Percentiles rank a stretch among this genome's conserved stretches.
Conservation (phyloP, 768 basidiomycete species). For the Podaxis sp. region DNA sequence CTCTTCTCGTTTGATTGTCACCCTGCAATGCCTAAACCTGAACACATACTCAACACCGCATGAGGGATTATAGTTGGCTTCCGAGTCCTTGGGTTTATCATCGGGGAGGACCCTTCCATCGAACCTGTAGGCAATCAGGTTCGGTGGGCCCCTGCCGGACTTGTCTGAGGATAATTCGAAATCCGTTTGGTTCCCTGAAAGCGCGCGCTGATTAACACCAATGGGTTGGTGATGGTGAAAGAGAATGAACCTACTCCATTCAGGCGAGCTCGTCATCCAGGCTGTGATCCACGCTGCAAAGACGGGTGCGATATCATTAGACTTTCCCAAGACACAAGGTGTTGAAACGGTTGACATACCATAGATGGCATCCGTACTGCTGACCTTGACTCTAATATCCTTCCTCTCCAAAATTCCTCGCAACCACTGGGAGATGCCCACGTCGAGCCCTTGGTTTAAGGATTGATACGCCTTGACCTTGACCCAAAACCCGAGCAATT, state of each 20-base stretch:
- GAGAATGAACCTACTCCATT: conserved; percentile 43
- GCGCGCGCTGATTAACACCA: too few species aligned
- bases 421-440: neutral
- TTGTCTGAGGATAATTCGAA: neutral
- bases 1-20: neutral
- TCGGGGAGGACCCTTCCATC: neutral
- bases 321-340: neutral
- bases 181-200: neutral
- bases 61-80: neutral
- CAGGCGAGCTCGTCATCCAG: conserved; percentile 55
- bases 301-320: neutral
- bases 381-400: neutral
- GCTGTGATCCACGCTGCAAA: conserved; percentile 53
- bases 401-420: neutral
- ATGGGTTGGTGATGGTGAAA: neutral
- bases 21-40: neutral
- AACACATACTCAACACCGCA: neutral
- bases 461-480: neutral
- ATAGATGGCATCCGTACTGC: conserved; percentile 1
- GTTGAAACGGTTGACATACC: neutral
- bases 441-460: neutral
- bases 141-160: neutral
- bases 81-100: neutral
- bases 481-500: neutral
- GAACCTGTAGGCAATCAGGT: neutral